Evolutionary conservation across 768 basidiomycete species (phyloP).

Genomic region (Boletellus ananiceps): DNA sequence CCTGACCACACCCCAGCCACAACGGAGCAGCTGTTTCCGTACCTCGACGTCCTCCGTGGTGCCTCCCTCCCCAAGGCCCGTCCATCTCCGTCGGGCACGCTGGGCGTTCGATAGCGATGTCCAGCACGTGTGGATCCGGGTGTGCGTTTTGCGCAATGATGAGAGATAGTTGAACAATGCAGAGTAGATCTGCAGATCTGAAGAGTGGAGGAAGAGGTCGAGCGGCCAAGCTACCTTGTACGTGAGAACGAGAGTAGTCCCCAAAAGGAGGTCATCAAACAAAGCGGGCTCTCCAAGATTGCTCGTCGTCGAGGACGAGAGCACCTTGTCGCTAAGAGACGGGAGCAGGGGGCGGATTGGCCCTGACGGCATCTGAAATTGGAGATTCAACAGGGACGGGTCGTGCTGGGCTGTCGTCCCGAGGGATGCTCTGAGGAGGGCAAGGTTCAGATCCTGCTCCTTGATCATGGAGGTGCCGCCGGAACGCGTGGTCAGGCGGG

Average conservation of each 20-base stretch:
- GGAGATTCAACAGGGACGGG: conserved; percentile 64
- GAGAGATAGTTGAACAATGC: conserved; percentile 79
- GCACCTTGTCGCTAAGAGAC: conserved; percentile 44
- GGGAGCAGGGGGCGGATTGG: conserved; percentile 79
- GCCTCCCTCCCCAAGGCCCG: conserved; percentile 82
- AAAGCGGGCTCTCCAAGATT: conserved; percentile 39
- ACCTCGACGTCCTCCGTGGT: conserved; percentile 64
- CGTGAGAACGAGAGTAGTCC: conserved; percentile 65
- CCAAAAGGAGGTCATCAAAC: conserved; percentile 75
- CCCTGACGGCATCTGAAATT: conserved; percentile 75
- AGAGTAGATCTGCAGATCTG: conserved; percentile 71
- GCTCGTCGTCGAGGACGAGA: conserved; percentile 41
- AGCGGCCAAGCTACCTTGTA: conserved; percentile 83
- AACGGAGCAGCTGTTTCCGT: conserved; percentile 62
- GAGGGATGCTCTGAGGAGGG: conserved; percentile 80
- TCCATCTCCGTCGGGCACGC: conserved; percentile 80
- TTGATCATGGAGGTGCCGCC: conserved; percentile 73
- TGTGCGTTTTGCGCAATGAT: conserved; percentile 80
- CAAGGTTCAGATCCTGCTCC: conserved; percentile 86
- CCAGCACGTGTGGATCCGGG: conserved; percentile 78
- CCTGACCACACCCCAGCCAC: conserved; percentile 82
- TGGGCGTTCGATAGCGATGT: conserved; percentile 80
- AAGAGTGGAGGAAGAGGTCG: conserved; percentile 78
- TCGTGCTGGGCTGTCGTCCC: conserved; percentile 89
- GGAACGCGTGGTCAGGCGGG: conserved; percentile 64